These are phyloP conservation scores for Penicillium waksmanii DNA, from an alignment of 495 filamentous ascomycete species.

Conservation along the genomic window DNA sequence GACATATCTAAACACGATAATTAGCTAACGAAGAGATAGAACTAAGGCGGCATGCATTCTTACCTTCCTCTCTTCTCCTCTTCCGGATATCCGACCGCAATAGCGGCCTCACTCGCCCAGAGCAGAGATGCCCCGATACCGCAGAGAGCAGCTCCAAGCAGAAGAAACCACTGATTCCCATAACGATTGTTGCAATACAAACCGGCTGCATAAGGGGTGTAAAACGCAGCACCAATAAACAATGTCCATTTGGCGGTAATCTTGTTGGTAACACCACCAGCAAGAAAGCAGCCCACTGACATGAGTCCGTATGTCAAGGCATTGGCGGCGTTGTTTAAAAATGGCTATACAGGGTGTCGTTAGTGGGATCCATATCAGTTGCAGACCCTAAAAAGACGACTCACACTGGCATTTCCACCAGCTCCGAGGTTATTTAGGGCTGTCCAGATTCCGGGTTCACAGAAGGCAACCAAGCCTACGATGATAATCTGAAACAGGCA, in stretches of 20 bases:
- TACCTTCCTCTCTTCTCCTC: conserved; percentile 54
- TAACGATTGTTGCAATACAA: conserved; percentile 63
- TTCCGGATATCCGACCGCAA: conserved; percentile 61
- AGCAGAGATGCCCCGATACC: conserved; percentile 55
- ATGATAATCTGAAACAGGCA: conserved; percentile 59
- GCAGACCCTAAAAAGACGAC: neutral
- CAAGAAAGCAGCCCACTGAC: conserved; percentile 58
- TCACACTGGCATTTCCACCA: conserved; percentile 53
- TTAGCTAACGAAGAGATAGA: neutral
- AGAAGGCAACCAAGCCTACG: conserved; percentile 58
- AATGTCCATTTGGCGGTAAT: conserved; percentile 57
- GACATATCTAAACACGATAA: conserved; percentile 28
- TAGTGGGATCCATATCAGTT: neutral
- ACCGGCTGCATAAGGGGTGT: conserved; percentile 58
- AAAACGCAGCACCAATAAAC: conserved; percentile 59
- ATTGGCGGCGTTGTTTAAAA: conserved; percentile 61
- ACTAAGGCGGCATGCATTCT: neutral
- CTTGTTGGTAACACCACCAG: conserved; percentile 55
- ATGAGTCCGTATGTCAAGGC: conserved; percentile 60
- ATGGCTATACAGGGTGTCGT: conserved; percentile 34
- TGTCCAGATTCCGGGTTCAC: conserved; percentile 63
- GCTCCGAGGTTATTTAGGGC: conserved; percentile 61
- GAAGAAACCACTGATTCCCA: conserved; percentile 59
- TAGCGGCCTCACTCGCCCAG: conserved; percentile 62
- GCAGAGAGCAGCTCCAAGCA: conserved; percentile 59